These are phyloP conservation scores for Fusarium sp. DNA, from an alignment of 2,329 filamentous ascomycete species.

Conservation along the genomic window DNA sequence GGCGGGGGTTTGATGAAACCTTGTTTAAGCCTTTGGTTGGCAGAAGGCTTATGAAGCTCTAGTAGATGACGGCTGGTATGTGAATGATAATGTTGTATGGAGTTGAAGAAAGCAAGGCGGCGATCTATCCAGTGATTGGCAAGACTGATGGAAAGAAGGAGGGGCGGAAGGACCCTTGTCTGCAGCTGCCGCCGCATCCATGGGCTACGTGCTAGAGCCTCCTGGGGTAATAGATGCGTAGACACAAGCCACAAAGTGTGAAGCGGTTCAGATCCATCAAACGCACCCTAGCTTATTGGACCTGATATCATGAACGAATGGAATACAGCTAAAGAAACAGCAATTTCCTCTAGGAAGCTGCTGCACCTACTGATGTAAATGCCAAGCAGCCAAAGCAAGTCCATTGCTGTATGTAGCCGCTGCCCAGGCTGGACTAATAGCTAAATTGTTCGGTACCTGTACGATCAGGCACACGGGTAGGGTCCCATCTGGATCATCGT, in stretches of 20 bases:
- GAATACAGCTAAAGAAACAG: too few relatives aligned
- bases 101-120: not conserved
- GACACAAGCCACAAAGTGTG: too few relatives aligned
- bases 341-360: too few relatives aligned
- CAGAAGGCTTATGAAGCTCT: not conserved
- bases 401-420: not conserved
- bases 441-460: too few relatives aligned
- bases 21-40: constrained; percentile 15
- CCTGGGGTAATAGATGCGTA: too few relatives aligned
- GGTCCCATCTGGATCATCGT: constrained; percentile 32
- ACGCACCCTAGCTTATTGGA: too few relatives aligned
- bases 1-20: constrained; percentile 25
- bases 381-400: not conserved
- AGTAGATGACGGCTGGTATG: constrained; percentile 8
- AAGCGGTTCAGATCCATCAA: too few relatives aligned
- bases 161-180: constrained; percentile 27
- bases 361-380: not conserved
- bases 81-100: not conserved
- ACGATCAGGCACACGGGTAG: too few relatives aligned
- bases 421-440: not conserved
- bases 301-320: too few relatives aligned
- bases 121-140: constrained; percentile 5
- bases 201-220: not conserved
- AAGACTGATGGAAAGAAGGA: not conserved
- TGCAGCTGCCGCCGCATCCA: not conserved